phyloP scores from a whole-genome alignment of 2,329 filamentous ascomycete species.

The Aciculosporium take region DNA sequence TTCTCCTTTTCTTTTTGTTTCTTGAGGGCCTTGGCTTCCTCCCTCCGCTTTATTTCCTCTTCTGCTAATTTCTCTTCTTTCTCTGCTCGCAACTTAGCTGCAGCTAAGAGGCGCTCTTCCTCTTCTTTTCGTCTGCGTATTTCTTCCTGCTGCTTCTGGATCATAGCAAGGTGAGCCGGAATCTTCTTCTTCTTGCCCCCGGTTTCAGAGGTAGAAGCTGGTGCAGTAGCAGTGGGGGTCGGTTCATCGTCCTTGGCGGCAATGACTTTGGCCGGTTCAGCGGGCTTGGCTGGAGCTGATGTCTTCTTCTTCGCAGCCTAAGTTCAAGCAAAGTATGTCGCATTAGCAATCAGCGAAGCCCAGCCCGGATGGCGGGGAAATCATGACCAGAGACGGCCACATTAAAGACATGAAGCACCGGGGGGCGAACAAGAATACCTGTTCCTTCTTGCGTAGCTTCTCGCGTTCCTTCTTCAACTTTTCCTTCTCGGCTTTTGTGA shows the following conservation, averaged over 20 bases:
- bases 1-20: constrained; percentile 80
- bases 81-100: constrained; percentile 50
- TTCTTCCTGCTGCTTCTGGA: constrained; percentile 76
- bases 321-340: not conserved
- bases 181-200: constrained; percentile 80
- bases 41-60: constrained; percentile 55
- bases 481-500: constrained; percentile 98
- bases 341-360: not conserved
- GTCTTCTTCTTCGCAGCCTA: constrained; percentile 72
- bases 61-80: constrained; percentile 49
- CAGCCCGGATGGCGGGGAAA: not conserved
- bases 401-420: not conserved
- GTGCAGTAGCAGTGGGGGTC: constrained; percentile 26
- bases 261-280: constrained; percentile 19
- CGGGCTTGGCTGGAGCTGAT: constrained; percentile 21
- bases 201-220: constrained; percentile 28
- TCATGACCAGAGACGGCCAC: not conserved
- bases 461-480: constrained; percentile 95
- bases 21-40: constrained; percentile 62
- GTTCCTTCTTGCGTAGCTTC: constrained; percentile 97
- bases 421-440: constrained; percentile 38
- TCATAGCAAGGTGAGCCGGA: constrained; percentile 52
- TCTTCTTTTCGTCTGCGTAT: constrained; percentile 53
- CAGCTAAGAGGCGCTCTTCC: constrained; percentile 42
- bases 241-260: constrained; percentile 29